Percentiles rank a stretch among this genome's conserved stretches.
Evolutionary conservation across 2,329 filamentous ascomycete species (phyloP).

Genomic region (Penicillium sp.): DNA sequence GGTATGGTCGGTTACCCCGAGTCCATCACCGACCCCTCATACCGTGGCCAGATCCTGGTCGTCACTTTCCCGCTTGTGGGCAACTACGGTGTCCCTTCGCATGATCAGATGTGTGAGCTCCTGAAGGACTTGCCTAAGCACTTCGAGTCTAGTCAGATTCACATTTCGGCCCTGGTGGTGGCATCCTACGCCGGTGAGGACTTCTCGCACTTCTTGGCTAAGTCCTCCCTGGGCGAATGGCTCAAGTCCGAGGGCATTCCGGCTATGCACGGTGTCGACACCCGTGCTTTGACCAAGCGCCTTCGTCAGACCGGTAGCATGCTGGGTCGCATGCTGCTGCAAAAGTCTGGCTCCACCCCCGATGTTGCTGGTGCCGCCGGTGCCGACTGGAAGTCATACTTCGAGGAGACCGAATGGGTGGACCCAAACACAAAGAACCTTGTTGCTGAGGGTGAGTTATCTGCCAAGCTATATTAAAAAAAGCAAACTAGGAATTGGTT

Average conservation of each 20-base stretch:
- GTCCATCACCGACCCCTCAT: constrained; percentile 83
- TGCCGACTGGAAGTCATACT: constrained; percentile 55
- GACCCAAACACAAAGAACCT: constrained; percentile 92
- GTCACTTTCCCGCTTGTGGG: constrained; percentile 93
- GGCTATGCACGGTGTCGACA: constrained; percentile 93
- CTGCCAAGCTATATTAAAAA: not conserved
- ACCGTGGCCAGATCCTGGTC: constrained; percentile 91
- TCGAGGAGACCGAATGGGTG: constrained; percentile 81
- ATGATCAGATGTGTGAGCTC: constrained; percentile 79
- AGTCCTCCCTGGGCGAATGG: constrained; percentile 89
- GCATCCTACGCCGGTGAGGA: constrained; percentile 92
- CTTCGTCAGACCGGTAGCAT: constrained; percentile 94
- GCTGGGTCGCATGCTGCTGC: constrained; percentile 82
- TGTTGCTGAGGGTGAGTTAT: constrained; percentile 79
- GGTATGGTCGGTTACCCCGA: constrained; percentile 99
- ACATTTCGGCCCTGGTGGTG: constrained; percentile 86
- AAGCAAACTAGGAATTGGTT: constrained; percentile 32
- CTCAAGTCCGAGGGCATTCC: constrained; percentile 93
- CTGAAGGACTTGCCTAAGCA: constrained; percentile 82
- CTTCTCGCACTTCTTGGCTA: constrained; percentile 89
- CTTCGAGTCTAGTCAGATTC: constrained; percentile 90
- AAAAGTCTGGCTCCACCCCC: constrained; percentile 52
- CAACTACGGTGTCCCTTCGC: constrained; percentile 94
- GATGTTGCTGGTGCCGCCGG: constrained; percentile 41
- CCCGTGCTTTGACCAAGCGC: constrained; percentile 86